Percentiles rank a stretch among this genome's conserved stretches.
Evolutionary conservation across 176 grass and related monocot genomes (phyloP).

Genomic region (Ananas comosus): DNA sequence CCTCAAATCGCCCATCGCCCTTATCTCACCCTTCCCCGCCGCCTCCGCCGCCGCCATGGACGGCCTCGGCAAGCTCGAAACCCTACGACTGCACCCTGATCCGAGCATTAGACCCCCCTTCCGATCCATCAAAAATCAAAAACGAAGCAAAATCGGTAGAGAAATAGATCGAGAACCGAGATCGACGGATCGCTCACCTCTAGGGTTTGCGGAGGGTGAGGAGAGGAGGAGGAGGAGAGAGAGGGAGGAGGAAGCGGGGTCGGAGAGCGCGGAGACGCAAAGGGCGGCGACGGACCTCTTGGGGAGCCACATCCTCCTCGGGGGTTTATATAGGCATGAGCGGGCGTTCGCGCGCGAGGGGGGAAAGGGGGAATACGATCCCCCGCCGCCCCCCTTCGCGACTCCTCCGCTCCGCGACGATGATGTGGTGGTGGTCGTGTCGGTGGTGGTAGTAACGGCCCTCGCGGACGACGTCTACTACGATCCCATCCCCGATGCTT

Average conservation of each 20-base stretch:
- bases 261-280: constrained; percentile 25
- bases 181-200: constrained; percentile 23
- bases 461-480: not conserved
- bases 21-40: not conserved
- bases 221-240: constrained; percentile 21
- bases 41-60: not conserved
- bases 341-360: not conserved
- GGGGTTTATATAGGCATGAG: constrained; percentile 46
- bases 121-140: not conserved
- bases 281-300: constrained; percentile 46
- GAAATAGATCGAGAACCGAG: not conserved
- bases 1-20: not conserved
- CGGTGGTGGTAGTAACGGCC: not conserved
- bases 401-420: not conserved
- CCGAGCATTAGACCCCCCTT: constrained; percentile 4
- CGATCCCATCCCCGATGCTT: constrained; percentile 8
- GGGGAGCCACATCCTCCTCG: constrained; percentile 36
- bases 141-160: not conserved
- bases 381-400: constrained; percentile 1
- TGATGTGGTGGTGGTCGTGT: not conserved
- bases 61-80: not conserved
- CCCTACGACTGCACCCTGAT: constrained; percentile 16
- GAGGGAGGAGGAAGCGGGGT: constrained; percentile 25
- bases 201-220: constrained; percentile 7
- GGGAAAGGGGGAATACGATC: constrained; percentile 20